phyloP scores from a whole-genome alignment of 2,329 filamentous ascomycete species.

The Phialophora tarda region DNA sequence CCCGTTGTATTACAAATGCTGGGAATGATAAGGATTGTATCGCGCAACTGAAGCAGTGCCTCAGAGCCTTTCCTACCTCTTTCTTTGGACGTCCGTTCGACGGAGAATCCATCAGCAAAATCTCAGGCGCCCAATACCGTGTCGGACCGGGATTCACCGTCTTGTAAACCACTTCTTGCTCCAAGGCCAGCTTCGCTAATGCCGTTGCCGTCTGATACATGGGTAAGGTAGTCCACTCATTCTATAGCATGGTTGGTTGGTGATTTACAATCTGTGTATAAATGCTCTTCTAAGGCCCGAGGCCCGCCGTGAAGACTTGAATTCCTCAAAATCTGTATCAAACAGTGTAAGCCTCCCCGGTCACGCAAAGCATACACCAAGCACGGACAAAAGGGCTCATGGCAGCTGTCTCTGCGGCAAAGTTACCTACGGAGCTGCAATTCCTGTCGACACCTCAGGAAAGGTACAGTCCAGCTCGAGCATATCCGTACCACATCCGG shows the following conservation, averaged over 20 bases:
- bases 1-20: conserved; percentile 25
- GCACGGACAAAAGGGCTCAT: neutral
- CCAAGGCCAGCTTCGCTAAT: neutral
- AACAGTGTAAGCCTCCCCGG: neutral
- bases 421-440: neutral
- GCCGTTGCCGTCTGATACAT: neutral
- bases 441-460: neutral
- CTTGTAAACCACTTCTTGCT: neutral
- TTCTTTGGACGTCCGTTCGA: neutral
- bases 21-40: conserved; percentile 13
- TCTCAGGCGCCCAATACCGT: neutral
- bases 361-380: neutral
- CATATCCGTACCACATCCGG: too few species aligned
- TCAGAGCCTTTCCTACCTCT: neutral
- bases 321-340: neutral
- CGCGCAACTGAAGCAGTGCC: neutral
- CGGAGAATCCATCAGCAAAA: neutral
- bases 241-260: neutral
- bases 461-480: neutral
- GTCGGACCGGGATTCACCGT: neutral
- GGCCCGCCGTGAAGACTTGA: neutral
- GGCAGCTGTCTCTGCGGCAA: conserved; percentile 17
- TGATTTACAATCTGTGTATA: neutral
- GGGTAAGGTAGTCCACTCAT: neutral
- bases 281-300: neutral